Conservation (phyloP, 2,329 filamentous ascomycete species). For the Alternaria longipes region DNA sequence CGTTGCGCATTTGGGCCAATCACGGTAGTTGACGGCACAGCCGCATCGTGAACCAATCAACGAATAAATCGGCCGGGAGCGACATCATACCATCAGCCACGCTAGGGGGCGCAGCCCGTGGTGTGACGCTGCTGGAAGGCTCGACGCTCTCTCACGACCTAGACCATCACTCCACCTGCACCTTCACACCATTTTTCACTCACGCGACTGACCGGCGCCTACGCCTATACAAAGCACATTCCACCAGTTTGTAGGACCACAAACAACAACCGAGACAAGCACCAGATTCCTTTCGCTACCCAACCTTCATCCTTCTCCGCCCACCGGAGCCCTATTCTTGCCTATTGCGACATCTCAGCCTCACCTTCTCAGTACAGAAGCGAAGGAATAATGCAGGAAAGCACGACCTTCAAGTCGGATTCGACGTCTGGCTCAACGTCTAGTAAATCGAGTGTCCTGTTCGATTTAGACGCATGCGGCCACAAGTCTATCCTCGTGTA, state of each 20-base stretch:
- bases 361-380: slow-evolving; percentile 20
- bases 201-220: slow-evolving; percentile 38
- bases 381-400: slow-evolving; percentile 27
- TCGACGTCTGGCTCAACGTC: slow-evolving; percentile 52
- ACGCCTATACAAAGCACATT: slow-evolving; percentile 44
- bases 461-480: slow-evolving; percentile 56
- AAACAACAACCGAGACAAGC: slow-evolving; percentile 27
- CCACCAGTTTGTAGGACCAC: slow-evolving; percentile 23
- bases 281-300: slow-evolving; percentile 12
- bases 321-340: slow-evolving; percentile 26
- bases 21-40: slow-evolving; percentile 13
- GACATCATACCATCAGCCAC: slow-evolving; percentile 19
- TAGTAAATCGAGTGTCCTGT: slow-evolving; percentile 53
- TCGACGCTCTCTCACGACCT: slow-evolving; percentile 25
- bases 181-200: slow-evolving; percentile 23
- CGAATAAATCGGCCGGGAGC: slow-evolving; percentile 8
- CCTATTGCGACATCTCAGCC: slow-evolving; percentile 37
- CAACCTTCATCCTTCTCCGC: slow-evolving; percentile 14
- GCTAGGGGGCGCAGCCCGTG: slow-evolving; percentile 24
- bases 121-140: slow-evolving; percentile 24
- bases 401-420: slow-evolving; percentile 55
- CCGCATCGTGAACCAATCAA: slow-evolving; percentile 22
- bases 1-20: slow-evolving; percentile 13
- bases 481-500: slow-evolving; percentile 57
- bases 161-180: slow-evolving; percentile 38